phyloP scores from a whole-genome alignment of 2,329 filamentous ascomycete species.

The Beauveria varroae region DNA sequence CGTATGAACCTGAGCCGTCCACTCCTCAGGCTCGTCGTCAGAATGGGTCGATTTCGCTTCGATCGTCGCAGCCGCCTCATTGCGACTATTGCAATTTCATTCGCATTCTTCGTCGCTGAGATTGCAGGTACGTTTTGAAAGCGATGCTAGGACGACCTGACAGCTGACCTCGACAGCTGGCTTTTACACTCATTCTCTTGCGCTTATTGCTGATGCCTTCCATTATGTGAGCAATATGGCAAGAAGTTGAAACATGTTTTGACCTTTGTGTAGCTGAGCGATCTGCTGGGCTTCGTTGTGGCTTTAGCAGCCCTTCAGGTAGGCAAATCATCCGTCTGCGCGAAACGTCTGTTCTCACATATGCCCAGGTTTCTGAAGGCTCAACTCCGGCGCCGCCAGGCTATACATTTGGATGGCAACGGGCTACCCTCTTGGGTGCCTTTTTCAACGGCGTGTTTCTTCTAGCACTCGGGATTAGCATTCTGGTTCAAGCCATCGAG shows the following conservation, averaged over 20 bases:
- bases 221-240: conserved; percentile 52
- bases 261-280: conserved; percentile 48
- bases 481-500: conserved; percentile 66
- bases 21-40: background rate
- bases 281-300: conserved; percentile 61
- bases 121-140: conserved; percentile 33
- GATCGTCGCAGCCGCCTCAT: conserved; percentile 37
- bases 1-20: background rate
- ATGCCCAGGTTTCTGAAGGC: conserved; percentile 46
- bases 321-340: conserved; percentile 17
- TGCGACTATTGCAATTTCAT: conserved; percentile 40
- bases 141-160: background rate
- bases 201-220: conserved; percentile 69
- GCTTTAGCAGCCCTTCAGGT: conserved; percentile 58
- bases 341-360: conserved; percentile 1
- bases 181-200: conserved; percentile 63
- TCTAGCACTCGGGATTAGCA: conserved; percentile 62
- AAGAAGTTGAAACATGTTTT: background rate
- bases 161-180: conserved; percentile 38
- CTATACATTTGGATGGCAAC: conserved; percentile 64
- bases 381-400: conserved; percentile 42
- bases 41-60: conserved; percentile 18
- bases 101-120: conserved; percentile 44
- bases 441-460: conserved; percentile 79
- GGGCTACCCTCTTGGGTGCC: conserved; percentile 63